Evolutionary conservation across 116 monocot species (phyloP), one percentile per base, ranked within the genome.

Genomic region (Phalaenopsis hybrid): DNA sequence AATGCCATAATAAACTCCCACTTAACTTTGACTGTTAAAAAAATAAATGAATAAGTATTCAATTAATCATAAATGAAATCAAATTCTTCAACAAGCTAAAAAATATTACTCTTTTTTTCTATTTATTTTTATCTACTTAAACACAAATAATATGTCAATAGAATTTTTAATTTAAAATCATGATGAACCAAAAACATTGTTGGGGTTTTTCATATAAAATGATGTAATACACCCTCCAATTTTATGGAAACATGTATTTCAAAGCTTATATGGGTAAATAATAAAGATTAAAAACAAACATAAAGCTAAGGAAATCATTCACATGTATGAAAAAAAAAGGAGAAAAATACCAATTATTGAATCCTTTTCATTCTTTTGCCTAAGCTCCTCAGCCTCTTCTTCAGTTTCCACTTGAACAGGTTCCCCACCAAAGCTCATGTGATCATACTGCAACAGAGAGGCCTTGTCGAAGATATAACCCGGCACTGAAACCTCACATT

Each of bases 391-490:
- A 8, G 92, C 94, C 84, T 99, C 95, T 65, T 95, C 92, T 80
- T 95, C 92, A 15, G 94, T 95, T 45, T 87, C 92, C 1, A 85
- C 87, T 81, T 91, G 85, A 50, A 99, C 82, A 23, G 99, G 95
- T 77, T 85, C 91, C 37, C 93, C 93, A 23, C 94, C 88, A 79
- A 99, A 99, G 78, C 89, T 94, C 99, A 95, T 99, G 82, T 99
- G 99, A 83, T 95, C 90, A 61, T 95, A 99, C 25, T 85, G 88
- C 83, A 88, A 49, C 65, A 99, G 46, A 16, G 48, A 61, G 16
- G 87, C 81, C 90, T 91, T 95, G 57, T 99, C 94, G 76, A 95
- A 95, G 23, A 80, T 86, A 92, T 86, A 99, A 15, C 94, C 99
- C 80, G 92, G 89, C 4, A 86, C 99, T 99, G 81, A 37, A 86